phyloP scores from a whole-genome alignment of 2,329 filamentous ascomycete genomes.

The Botryosphaeria agaves region DNA sequence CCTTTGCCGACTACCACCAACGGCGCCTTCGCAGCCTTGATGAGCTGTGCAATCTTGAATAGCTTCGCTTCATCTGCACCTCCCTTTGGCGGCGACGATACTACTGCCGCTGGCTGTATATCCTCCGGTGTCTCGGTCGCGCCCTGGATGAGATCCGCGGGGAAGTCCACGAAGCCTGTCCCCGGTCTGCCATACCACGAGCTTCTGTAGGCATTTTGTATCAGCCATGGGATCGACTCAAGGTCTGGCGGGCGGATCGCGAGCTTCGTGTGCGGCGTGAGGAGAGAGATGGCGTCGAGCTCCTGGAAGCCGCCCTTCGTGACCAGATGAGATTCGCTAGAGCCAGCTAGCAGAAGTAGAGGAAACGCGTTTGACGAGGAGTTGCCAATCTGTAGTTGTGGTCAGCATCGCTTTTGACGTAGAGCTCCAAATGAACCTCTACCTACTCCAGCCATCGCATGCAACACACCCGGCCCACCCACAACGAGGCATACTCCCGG shows the following conservation, averaged over 20 bases:
- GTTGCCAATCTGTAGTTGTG: constrained; percentile 25
- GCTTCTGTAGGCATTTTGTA: constrained; percentile 33
- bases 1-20: constrained; percentile 39
- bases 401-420: background rate
- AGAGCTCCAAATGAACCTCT: background rate
- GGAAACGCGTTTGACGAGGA: constrained; percentile 37
- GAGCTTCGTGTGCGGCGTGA: constrained; percentile 36
- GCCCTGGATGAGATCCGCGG: constrained; percentile 36
- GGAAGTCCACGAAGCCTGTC: constrained; percentile 35
- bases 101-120: constrained; percentile 6
- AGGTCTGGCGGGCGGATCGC: constrained; percentile 27
- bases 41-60: constrained; percentile 22
- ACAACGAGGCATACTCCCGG: constrained; percentile 42
- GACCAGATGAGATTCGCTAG: constrained; percentile 32
- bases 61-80: constrained; percentile 27
- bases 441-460: constrained; percentile 38
- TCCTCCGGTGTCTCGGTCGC: constrained; percentile 11
- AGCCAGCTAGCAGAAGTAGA: constrained; percentile 35
- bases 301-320: constrained; percentile 41
- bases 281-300: constrained; percentile 34
- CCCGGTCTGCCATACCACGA: constrained; percentile 38
- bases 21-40: constrained; percentile 31
- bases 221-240: constrained; percentile 27
- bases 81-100: constrained; percentile 24
- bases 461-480: constrained; percentile 39